Conservation (phyloP, 192 early-diverging fungal species). For the Coemansia sp. region DNA sequence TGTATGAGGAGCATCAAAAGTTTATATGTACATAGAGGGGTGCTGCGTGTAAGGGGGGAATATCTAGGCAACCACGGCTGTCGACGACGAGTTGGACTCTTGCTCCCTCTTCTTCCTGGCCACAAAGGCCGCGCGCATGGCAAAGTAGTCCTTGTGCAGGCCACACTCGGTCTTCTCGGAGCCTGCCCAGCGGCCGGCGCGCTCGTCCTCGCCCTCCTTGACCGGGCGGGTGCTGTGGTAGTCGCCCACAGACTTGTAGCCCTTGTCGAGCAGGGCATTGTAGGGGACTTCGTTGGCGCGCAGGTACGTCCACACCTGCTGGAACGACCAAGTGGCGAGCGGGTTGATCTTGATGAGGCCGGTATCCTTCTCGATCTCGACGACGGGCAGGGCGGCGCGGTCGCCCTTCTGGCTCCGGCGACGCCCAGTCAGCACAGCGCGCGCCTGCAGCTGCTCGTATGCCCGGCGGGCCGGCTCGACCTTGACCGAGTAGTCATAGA, state of each 20-base stretch:
- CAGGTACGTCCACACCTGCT: constrained; percentile 83
- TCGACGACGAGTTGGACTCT: no score
- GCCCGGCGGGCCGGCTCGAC: constrained; percentile 89
- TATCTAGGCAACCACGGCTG: no score
- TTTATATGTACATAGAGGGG: no score
- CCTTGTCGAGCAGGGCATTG: constrained; percentile 81
- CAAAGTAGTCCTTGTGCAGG: constrained; percentile 94
- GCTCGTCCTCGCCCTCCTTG: constrained; percentile 63
- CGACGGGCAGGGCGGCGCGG: constrained; percentile 64
- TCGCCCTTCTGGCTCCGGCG: constrained; percentile 82
- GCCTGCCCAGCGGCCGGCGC: constrained; percentile 84
- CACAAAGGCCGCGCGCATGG: constrained; percentile 75
- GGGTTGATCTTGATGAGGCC: constrained; percentile 89
- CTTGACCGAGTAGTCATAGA: constrained; percentile 89
- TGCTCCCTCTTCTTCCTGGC: constrained; percentile 67
- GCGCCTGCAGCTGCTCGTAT: constrained; percentile 67
- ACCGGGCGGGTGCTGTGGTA: constrained; percentile 81
- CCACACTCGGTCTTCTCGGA: constrained; percentile 91
- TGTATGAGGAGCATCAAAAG: no score
- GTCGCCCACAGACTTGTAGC: constrained; percentile 91
- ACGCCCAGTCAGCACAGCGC: constrained; percentile 84
- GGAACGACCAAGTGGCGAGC: constrained; percentile 85
- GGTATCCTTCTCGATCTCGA: constrained; percentile 73
- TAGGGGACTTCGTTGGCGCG: constrained; percentile 82
- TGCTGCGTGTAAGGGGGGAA: no score